Base-by-base conservation (phyloP, 305 asterid genomes). In the Fraxinus platypoda region DNA sequence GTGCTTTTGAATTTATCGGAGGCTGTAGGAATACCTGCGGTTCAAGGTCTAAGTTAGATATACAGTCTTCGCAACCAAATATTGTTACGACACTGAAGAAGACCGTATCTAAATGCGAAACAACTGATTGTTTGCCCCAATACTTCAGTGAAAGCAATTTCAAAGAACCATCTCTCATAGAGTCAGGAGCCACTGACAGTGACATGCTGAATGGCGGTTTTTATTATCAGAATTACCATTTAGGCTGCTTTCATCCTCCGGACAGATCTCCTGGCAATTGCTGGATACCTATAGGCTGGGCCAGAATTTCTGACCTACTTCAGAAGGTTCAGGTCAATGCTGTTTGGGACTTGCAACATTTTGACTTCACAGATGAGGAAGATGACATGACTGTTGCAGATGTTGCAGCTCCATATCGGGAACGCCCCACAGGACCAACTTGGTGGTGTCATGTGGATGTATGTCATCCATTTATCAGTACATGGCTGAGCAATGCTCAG, bases 391-490 rank as follows among this genome's bases (percentile, higher is more conserved):
- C 94, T 23, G 94, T 90, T 79, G 93, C 93, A 71, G 92, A 89
- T 66, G 83, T 89, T 38, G 94, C 88, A 54, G 87, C 88, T 81
- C 94, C 94, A 54, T 90, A 86, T 59, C 85, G 92, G 91, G 92
- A 89, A 81, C 84, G 77, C 17, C 89, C 91, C 0, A 90, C 86
- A 77, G 91, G 92, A 76, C 91, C 94, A 9, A 88, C 90, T 23
- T 89, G 94, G 94, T 90, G 92, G 92, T 90, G 92, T 82, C 92
- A 90, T 71, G 91, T 89, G 19, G 84, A 88, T 80, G 92, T 90
- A 38, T 83, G 89, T 74, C 87, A 86, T 73, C 91, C 90, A 74
- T 85, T 8, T 34, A 34, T 89, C 49, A 81, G 7, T 54, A 77
- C 91, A 59, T 90, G 94, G 92, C 80, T 90, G 84, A 88, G 87